Base-by-base conservation (phyloP, 2,329 filamentous ascomycete genomes). In the Aspergillus chevalieri region DNA sequence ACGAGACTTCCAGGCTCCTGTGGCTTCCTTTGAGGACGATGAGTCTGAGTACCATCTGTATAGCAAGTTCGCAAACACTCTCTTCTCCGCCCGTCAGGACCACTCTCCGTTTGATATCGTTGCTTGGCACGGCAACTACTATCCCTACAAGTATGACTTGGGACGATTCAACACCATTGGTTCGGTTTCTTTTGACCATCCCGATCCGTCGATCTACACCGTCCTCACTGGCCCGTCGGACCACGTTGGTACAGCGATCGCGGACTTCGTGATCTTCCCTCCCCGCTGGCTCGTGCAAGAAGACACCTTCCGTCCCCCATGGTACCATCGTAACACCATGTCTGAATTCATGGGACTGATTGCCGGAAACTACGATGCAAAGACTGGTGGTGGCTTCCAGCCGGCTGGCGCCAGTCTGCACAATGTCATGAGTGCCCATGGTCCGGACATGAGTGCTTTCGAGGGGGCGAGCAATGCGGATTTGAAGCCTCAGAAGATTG, bases 111-210 rank as follows among this genome's bases (percentile, higher is more conserved):
- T 89, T 60, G 86, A 91, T 58, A 81, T 91, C 0, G 86, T 89
- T 3, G 85, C 83, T 3, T 91, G 86, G 86, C 86, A 91, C 63
- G 87, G 87, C 42, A 86, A 82, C 54, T 90, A 89, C 69, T 85
- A 86, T 52, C 87, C 87, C 0, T 89, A 83, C 78, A 91, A 91
- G 70, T 91, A 91, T 71, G 87, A 90, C 60, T 77, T 91, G 1
- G 85, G 84, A 22, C 81, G 85, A 28, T 91, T 89, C 76, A 86
- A 85, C 70, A 82, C 81, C 41, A 83, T 91, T 42, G 87, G 86
- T 17, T 82, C 78, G 48, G 82, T 88, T 56, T 85, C 82, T 6
- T 88, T 81, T 62, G 87, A 91, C 65, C 87, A 91, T 62, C 86
- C 86, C 1, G 87, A 91, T 62, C 87, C 87, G 0, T 84, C 79